A percentile compares a stretch with the other conserved stretches of the same genome.
phyloP scores from a whole-genome alignment of 1,139 yeast species.

The Geotrichum histeridarum region DNA sequence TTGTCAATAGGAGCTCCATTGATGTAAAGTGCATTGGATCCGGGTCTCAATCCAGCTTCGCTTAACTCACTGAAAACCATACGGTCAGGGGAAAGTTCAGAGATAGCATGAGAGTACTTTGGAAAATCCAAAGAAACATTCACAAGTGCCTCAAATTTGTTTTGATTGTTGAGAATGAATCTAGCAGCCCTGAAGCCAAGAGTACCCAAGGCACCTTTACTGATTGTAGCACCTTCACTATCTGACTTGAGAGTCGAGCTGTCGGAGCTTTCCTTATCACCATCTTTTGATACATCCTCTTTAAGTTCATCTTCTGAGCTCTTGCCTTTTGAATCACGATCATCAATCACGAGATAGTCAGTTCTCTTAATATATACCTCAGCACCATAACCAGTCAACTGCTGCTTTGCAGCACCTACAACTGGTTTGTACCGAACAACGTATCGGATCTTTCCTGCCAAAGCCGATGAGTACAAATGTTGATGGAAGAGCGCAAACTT shows the following conservation, averaged over 20 bases:
- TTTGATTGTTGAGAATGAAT: slow-evolving; percentile 28
- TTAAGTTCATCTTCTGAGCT: slow-evolving; percentile 18
- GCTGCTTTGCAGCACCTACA: slow-evolving; percentile 32
- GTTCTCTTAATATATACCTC: slow-evolving; percentile 57
- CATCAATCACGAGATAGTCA: slow-evolving; percentile 61
- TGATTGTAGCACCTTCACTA: slow-evolving; percentile 24
- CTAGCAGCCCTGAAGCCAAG: slow-evolving; percentile 36
- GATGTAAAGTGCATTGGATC: slow-evolving; percentile 36
- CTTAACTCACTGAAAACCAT: slow-evolving; percentile 28
- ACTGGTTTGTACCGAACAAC: slow-evolving; percentile 65
- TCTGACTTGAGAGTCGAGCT: slow-evolving; percentile 20
- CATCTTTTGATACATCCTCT: slow-evolving; percentile 12
- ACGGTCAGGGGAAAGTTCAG: slow-evolving; percentile 24
- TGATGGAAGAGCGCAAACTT: slow-evolving; percentile 54
- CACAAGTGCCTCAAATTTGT: slow-evolving; percentile 33
- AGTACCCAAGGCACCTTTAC: slow-evolving; percentile 29
- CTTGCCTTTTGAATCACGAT: slow-evolving; percentile 40
- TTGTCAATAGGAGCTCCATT: slow-evolving; percentile 37
- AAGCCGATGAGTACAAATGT: slow-evolving; percentile 56
- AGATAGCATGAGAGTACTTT: slow-evolving; percentile 26
- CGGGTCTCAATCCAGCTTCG: slow-evolving; percentile 28
- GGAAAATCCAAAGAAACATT: slow-evolving; percentile 39
- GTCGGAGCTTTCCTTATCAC: slow-evolving; percentile 19
- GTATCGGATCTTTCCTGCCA: slow-evolving; percentile 62
- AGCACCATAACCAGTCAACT: slow-evolving; percentile 62